Base-by-base conservation (phyloP, 805 yeast genomes). In the Komagataella mondaviorum region DNA sequence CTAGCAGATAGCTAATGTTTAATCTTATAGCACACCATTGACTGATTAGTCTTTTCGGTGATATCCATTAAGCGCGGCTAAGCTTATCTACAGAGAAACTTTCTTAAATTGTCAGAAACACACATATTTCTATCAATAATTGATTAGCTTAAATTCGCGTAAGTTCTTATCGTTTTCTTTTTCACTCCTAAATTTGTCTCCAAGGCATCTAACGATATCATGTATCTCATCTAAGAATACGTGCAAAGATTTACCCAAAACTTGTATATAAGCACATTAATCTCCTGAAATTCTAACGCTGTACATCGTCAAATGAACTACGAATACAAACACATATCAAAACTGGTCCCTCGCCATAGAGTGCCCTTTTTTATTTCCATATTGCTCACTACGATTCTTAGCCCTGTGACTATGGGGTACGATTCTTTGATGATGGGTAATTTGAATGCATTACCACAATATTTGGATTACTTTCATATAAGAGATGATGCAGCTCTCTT, bases 401-500 rank as follows among this genome's bases (percentile, higher is more conserved):
- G 39, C 39, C 39, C 39, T 14, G 39, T 30, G 14, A 58, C 64
- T 12, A 58, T 61, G 62, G 63, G 64, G 36, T 58, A 59, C 44
- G 64, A 62, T 50, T 60, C 58, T 45, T 56, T 59, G 17, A 58
- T 60, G 61, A 60, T 58, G 62, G 56, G 55, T 48, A 60, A 60
- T 39, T 53, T 62, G 10, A 60, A 60, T 52, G 58, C 55, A 58
- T 59, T 61, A 45, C 62, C 57, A 44, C 56, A 54, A 36, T 60
- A 58, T 39, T 50, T 55, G 20, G 56, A 57, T 16, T 59, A 58
- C 49, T 62, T 60, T 51, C 49, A 59, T 43, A 51, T 60, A 16
- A 30, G 39, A 30, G 39, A 30, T 30, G 59, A 59, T 49, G 49
- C 62, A 24, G 54, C 52, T 48, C n/a, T 56, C 36, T 56, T 57